Evolutionary conservation across 768 basidiomycete genomes (phyloP), one percentile per base, ranked within the genome.

Genomic region (Amanita muscaria): DNA sequence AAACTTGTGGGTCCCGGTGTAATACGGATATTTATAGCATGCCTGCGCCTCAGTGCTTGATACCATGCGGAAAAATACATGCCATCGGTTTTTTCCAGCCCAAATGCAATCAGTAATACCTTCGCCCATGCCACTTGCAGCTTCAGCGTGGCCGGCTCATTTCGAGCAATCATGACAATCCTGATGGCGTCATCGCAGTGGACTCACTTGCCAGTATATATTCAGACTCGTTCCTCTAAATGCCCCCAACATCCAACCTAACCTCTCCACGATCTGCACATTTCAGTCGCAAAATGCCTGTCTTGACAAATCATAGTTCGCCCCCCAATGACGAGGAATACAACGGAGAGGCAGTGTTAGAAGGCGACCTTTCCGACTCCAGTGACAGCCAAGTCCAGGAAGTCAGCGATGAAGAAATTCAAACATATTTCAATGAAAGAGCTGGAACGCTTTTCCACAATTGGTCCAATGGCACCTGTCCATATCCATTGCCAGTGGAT

Each of bases 401-500:
- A 3, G 43, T 27, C 25, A 21, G 15, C 19, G 27, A 29, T 12
- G n/a, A 12, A 19, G 44, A 39, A 18, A 39, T 65, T 10, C 53
- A 49, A 5, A 41, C 33, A 10, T 79, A 77, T 62, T 88, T 87
- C 51, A 52, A 53, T 24, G 79, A 85, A 50, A 64, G 67, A 5
- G 65, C 69, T 51, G 76, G 70, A 24, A 71, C 82, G 29, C 76
- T 85, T 59, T 88, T 79, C 63, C 79, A n/a, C n/a, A n/a, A n/a
- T n/a, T n/a, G 7, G 79, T 66, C 80, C 80, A 54, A 74, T 77
- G 65, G 63, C 65, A 61, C 62, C 54, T 50, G 71, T 75, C 35
- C 79, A 39, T 89, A 88, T 57, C 79, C 79, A 10, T 64, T 89
- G 38, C 87, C 87, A 34, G 79, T 79, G 4, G 86, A 89, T 59